Evolutionary conservation across 495 filamentous ascomycete species (phyloP).

Genomic region (Neurospora sp.): DNA sequence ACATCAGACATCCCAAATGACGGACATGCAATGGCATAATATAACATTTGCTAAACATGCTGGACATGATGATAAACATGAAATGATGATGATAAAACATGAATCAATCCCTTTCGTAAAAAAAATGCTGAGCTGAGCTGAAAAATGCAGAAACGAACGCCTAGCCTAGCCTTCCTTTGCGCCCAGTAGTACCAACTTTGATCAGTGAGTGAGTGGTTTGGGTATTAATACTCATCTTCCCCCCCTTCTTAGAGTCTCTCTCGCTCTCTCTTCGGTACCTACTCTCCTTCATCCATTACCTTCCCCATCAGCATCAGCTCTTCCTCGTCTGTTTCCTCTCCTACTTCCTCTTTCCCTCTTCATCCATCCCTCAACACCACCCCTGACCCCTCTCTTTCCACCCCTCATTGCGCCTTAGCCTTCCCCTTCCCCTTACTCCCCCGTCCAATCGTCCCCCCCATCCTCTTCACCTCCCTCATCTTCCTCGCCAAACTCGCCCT

Average conservation of each 20-base stretch:
- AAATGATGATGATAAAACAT: no score
- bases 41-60: neutral
- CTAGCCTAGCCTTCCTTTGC: neutral
- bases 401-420: neutral
- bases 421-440: neutral
- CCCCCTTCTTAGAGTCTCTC: no score
- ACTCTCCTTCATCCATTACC: neutral
- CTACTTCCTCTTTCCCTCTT: neutral
- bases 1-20: no score
- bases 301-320: neutral
- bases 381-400: neutral
- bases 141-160: neutral
- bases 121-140: neutral
- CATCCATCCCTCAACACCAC: neutral
- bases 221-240: no score
- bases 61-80: neutral
- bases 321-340: neutral
- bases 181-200: no score
- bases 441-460: constrained; percentile 7
- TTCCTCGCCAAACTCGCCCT: constrained; percentile 7
- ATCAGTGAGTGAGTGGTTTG: no score
- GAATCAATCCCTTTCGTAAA: neutral
- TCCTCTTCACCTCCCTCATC: neutral
- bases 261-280: no score
- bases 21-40: neutral